Evolutionary conservation across 2,329 filamentous ascomycete genomes (phyloP), one percentile per base, ranked within the genome.

Genomic region (Talaromyces amestolkiae): DNA sequence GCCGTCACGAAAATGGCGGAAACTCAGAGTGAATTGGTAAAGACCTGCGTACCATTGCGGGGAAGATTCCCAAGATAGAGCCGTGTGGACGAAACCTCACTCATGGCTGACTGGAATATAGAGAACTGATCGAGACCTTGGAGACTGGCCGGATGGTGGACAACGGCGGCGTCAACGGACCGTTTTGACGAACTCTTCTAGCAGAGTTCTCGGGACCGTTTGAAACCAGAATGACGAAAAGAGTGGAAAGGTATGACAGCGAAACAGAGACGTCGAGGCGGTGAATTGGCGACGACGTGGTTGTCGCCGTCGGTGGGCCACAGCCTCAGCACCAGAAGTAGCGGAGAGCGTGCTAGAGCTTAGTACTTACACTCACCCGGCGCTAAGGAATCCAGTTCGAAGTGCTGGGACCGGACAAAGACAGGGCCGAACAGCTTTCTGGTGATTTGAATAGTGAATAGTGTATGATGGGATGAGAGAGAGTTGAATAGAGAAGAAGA

Each of bases 61-160:
- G 95, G 94, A 79, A 99, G 90, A 83, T 98, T 98, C 81, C 94
- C 94, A 83, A 98, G 85, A 84, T 98, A 99, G 73, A 98, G 91
- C 83, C 95, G 89, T 77, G 94, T 98, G 72, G 91, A 90, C 69
- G 93, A 97, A 72, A 97, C 94, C 83, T 97, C 92, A 75, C 88
- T 90, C 87, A 92, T 93, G 73, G 71, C 69, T 74, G 70, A 65
- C 67, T 47, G 64, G 59, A 31, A 58, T 69, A 43, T 41, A 58
- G 47, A 61, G 49, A n/a, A 45, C n/a, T 31, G 15, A 35, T 53
- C 47, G 47, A 64, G 15, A 22, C 54, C 43, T 49, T 60, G 43
- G 54, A 47, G 33, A 60, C 43, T 49, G 22, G 13, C 43, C 47
- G 53, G 43, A 37, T n/a, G 37, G 22, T 63, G 49, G 61, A 24